Conservation (phyloP, 2,329 filamentous ascomycete species). For the Aspergillus viridinutans region DNA sequence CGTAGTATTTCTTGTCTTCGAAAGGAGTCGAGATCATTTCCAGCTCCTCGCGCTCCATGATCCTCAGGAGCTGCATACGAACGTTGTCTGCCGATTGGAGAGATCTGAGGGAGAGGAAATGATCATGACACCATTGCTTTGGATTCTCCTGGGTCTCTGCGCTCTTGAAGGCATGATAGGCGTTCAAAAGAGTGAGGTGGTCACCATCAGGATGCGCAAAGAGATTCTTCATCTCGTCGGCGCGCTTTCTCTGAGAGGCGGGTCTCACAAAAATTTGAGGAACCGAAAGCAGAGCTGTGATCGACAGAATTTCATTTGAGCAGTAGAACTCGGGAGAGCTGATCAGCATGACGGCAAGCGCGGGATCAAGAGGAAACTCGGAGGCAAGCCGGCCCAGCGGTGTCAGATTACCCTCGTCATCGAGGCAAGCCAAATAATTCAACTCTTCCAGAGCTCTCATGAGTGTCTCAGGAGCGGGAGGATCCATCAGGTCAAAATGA, state of each 20-base stretch:
- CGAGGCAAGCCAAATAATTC: constrained; percentile 93
- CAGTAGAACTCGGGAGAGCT: constrained; percentile 97
- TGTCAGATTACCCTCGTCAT: constrained; percentile 93
- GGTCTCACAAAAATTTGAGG: constrained; percentile 92
- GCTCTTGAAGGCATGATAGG: constrained; percentile 94
- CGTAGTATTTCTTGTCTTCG: constrained; percentile 95
- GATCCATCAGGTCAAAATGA: constrained; percentile 98
- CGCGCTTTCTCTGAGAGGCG: constrained; percentile 76
- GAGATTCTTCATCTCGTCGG: constrained; percentile 94
- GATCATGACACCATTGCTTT: constrained; percentile 94
- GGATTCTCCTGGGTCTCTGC: constrained; percentile 64
- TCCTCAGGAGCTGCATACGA: constrained; percentile 82
- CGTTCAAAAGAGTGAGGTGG: constrained; percentile 92
- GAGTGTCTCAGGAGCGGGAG: constrained; percentile 93
- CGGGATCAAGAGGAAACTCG: constrained; percentile 91
- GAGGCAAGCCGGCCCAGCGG: constrained; percentile 80
- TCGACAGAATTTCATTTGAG: constrained; percentile 95
- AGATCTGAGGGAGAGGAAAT: constrained; percentile 86
- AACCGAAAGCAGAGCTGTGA: constrained; percentile 89
- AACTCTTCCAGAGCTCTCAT: constrained; percentile 97
- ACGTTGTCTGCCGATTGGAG: constrained; percentile 93
- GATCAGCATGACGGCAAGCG: constrained; percentile 95
- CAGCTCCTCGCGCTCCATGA: constrained; percentile 90
- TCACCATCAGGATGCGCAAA: constrained; percentile 93
- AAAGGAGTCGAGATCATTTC: constrained; percentile 86